Conservation (phyloP, 2,329 filamentous ascomycete species). For the Aotearoamyces nothofagi region DNA sequence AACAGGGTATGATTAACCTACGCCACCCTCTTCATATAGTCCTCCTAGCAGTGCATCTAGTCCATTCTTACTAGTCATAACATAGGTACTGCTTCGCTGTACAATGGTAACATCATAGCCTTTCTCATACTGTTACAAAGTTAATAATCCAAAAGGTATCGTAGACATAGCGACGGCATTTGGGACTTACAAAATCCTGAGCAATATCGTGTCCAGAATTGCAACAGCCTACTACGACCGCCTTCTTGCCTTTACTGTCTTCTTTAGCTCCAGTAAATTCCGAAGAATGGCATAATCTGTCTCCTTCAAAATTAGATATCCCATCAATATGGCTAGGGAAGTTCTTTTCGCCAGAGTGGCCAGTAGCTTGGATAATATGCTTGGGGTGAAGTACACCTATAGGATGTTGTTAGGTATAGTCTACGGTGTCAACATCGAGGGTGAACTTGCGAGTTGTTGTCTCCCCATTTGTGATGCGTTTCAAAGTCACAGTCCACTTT, state of each 20-base stretch:
- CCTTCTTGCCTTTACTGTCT: conserved; percentile 36
- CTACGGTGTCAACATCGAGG: too few relatives aligned
- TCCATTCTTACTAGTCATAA: conserved; percentile 37
- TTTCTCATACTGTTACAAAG: conserved; percentile 32
- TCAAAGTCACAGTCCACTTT: conserved; percentile 38
- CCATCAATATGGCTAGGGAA: conserved; percentile 27
- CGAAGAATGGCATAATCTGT: conserved; percentile 43
- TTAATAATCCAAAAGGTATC: too few relatives aligned
- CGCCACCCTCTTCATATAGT: conserved; percentile 20
- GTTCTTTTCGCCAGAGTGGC: conserved; percentile 36
- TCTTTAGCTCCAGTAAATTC: conserved; percentile 37
- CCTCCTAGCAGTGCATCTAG: conserved; percentile 28
- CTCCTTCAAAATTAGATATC: conserved; percentile 39
- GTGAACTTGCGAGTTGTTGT: neutral
- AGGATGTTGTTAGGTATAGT: too few relatives aligned
- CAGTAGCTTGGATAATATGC: conserved; percentile 34
- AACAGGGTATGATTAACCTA: too few relatives aligned
- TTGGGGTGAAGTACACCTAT: conserved; percentile 28
- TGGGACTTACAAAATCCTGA: conserved; percentile 35
- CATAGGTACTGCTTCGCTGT: conserved; percentile 49
- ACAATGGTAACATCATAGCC: conserved; percentile 56
- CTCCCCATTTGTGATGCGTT: conserved; percentile 16
- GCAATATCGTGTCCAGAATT: conserved; percentile 57
- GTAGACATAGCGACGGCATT: too few relatives aligned
- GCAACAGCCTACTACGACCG: conserved; percentile 49